Evolutionary conservation across 306 rosid species (phyloP).

Genomic region (Myrica gale): DNA sequence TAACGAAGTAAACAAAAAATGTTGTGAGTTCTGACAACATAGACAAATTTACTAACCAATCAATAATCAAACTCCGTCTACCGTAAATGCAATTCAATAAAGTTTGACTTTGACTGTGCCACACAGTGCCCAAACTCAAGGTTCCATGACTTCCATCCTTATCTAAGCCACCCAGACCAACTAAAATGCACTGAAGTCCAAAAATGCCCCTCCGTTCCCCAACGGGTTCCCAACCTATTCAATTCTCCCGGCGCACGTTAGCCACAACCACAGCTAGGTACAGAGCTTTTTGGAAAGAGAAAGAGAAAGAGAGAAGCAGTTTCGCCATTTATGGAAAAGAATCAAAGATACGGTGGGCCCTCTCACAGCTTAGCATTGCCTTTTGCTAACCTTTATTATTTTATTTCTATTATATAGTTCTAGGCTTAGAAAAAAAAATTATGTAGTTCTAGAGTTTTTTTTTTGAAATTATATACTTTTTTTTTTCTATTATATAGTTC

Average conservation of each 20-base stretch:
- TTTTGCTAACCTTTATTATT: background rate
- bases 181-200: background rate
- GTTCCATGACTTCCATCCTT: background rate
- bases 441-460: too few relatives aligned
- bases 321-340: constrained; percentile 20
- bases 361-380: background rate
- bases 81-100: too few relatives aligned
- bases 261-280: background rate
- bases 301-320: background rate
- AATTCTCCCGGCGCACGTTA: background rate
- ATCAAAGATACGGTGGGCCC: constrained; percentile 40
- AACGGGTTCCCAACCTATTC: background rate
- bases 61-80: background rate
- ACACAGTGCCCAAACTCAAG: too few relatives aligned
- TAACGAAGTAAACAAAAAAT: too few relatives aligned
- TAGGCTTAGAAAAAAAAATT: too few relatives aligned
- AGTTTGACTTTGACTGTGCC: too few relatives aligned
- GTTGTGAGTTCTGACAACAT: too few relatives aligned
- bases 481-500: too few relatives aligned
- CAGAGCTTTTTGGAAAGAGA: background rate
- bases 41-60: background rate
- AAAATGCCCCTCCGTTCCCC: background rate
- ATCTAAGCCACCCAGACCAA: background rate
- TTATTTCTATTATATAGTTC: background rate
- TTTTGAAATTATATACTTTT: too few relatives aligned